Percentiles rank a stretch among this genome's conserved stretches.
Conservation (phyloP, 2,329 filamentous ascomycete genomes). For the Trichoderma sp. region DNA sequence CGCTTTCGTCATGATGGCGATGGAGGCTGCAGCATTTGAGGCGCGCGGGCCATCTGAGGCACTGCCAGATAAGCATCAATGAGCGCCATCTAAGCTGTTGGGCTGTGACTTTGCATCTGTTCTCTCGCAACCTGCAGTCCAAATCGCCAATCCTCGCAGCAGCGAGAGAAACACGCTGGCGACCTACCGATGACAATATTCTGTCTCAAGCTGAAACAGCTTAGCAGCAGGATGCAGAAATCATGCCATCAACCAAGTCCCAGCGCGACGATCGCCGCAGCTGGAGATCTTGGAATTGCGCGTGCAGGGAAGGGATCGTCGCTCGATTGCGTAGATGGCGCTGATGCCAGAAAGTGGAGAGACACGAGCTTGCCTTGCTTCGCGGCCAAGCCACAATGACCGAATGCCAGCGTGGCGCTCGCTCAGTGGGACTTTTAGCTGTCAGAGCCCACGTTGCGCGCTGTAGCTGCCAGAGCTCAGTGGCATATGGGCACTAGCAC, state of each 20-base stretch:
- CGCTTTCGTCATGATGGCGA: slow-evolving; percentile 26
- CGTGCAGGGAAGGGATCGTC: slow-evolving; percentile 10
- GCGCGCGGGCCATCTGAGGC: slow-evolving; percentile 9
- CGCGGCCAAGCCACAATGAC: slow-evolving; percentile 1
- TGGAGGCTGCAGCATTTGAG: slow-evolving; percentile 17
- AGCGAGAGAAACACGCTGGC: not conserved
- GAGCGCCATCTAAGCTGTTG: not conserved
- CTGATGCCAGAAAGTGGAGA: slow-evolving; percentile 14
- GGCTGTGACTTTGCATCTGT: not conserved
- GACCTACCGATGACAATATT: not conserved
- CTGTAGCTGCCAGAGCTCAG: not conserved
- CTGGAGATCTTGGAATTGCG: slow-evolving; percentile 7
- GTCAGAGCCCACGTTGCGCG: not conserved
- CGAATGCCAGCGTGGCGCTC: not conserved
- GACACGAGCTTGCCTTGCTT: slow-evolving; percentile 1
- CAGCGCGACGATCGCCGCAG: slow-evolving; percentile 16
- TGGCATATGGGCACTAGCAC: too few relatives aligned
- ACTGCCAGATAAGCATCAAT: not conserved
- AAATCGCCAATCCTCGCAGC: not conserved
- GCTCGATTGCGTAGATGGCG: slow-evolving; percentile 25
- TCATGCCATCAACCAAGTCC: slow-evolving; percentile 5
- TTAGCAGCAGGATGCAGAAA: not conserved
- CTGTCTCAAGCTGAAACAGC: not conserved
- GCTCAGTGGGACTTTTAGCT: not conserved
- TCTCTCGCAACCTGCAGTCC: not conserved